These are phyloP conservation scores for Acer negundo DNA, from an alignment of 345 rosid species.

Conservation along the genomic window DNA sequence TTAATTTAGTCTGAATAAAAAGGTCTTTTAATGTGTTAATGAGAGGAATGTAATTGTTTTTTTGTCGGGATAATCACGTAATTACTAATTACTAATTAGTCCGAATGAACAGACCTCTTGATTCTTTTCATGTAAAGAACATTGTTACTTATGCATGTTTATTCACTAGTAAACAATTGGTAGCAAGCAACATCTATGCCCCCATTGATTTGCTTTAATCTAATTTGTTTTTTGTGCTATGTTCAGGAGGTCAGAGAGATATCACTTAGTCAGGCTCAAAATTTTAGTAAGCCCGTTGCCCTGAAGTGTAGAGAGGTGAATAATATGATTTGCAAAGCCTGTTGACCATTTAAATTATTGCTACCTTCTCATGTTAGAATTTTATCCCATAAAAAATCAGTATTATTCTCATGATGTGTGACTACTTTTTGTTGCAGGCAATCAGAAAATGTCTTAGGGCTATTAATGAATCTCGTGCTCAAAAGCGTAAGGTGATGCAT, in stretches of 20 bases:
- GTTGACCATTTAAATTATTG: not conserved
- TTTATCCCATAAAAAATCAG: not conserved
- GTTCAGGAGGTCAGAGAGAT: conserved; percentile 86
- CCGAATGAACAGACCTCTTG: not conserved
- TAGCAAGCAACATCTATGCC: not conserved
- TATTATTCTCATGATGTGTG: conserved; percentile 2
- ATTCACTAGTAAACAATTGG: not conserved
- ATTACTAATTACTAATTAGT: not conserved
- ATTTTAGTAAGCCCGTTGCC: conserved; percentile 62
- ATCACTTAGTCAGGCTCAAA: conserved; percentile 55
- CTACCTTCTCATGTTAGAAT: not conserved
- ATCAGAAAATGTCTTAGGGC: conserved; percentile 87
- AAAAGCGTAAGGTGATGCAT: conserved; percentile 84
- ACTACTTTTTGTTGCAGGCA: conserved; percentile 50
- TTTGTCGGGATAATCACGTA: not conserved
- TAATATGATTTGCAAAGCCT: conserved; percentile 19
- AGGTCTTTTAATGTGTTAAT: not conserved
- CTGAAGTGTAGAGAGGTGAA: conserved; percentile 91
- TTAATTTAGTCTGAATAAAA: not conserved
- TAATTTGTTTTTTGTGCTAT: conserved; percentile 26
- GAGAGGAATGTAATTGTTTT: not conserved
- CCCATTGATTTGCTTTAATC: conserved; percentile 18
- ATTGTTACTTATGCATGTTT: conserved; percentile 12
- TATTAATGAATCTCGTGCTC: conserved; percentile 93
- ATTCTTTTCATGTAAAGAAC: not conserved